Base-by-base conservation (phyloP, 352 stramenopile genomes). In the Globisporangium uncinulatum region DNA sequence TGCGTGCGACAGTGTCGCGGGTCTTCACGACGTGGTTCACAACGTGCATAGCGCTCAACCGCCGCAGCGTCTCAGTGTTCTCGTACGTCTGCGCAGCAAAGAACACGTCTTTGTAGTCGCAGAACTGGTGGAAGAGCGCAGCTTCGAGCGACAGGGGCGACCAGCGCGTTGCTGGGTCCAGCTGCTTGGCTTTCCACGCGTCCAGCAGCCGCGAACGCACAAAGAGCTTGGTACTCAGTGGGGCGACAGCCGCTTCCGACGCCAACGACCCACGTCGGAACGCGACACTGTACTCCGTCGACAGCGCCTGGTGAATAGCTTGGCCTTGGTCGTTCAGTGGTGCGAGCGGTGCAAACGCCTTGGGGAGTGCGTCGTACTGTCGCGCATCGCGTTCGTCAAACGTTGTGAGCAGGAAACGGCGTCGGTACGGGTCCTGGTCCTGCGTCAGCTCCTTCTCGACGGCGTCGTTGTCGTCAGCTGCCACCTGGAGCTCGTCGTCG, bases 11-110 rank as follows among this genome's bases (percentile, higher is more conserved):
- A 0, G 79, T 92, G 43, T 92, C 83, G 11, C 83, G 73, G 9
- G 76, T 69, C 56, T 90, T 90, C n/a, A 89, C 32, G 2, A 92
- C 65, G 63, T 92, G 83, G 61, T 92, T 92, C 29, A 90, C 56
- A 47, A 86, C 71, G 59, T 92, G 83, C 83, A 92, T 90, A 0
- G 77, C 79, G 19, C 68, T 78, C 54, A 90, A 32, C 13, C 70
- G 74, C 8, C 83, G 83, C 54, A 92, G 56, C 19, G 56, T 69
- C 20, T 59, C 47, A 9, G 76, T 88, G 55, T 79, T 81, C 15
- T 74, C 73, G 29, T 77, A 67, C 39, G 80, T 88, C 54, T 92
- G 83, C 15, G 74, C 77, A 31, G 80, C 82, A 41, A 80, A 92
- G 44, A 88, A 72, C 32, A 92, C 71, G 55, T 92, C 83, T 14